Evolutionary conservation across 2,329 filamentous ascomycete genomes (phyloP).

Genomic region (Fusarium sulawesiense): DNA sequence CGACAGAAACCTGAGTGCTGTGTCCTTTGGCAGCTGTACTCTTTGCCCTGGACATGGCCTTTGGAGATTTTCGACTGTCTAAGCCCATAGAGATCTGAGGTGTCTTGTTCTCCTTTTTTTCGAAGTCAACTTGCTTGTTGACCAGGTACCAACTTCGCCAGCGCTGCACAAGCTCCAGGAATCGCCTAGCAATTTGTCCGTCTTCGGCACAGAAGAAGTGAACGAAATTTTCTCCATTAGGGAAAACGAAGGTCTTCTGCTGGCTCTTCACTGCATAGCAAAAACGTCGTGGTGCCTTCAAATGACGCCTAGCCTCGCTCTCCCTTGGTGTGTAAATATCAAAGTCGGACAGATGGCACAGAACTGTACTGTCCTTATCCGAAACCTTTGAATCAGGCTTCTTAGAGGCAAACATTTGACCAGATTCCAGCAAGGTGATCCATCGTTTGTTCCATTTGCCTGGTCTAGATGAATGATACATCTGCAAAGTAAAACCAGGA

Average conservation of each 20-base stretch:
- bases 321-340: conserved; percentile 86
- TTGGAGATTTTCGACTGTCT: conserved; percentile 18
- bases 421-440: conserved; percentile 77
- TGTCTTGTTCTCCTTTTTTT: conserved; percentile 47
- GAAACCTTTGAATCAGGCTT: conserved; percentile 68
- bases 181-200: conserved; percentile 70
- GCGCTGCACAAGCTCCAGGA: conserved; percentile 76
- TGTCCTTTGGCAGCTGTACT: conserved; percentile 44
- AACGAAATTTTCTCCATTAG: conserved; percentile 85
- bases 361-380: conserved; percentile 74
- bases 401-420: conserved; percentile 79
- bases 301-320: conserved; percentile 72
- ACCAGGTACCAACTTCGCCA: conserved; percentile 96
- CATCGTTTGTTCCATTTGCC: conserved; percentile 91
- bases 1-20: conserved; percentile 52
- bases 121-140: conserved; percentile 70
- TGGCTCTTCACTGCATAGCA: conserved; percentile 94
- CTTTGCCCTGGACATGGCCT: conserved; percentile 54
- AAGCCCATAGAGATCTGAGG: conserved; percentile 8
- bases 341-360: conserved; percentile 91
- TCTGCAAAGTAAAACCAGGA: conserved; percentile 72
- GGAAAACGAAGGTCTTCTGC: conserved; percentile 86
- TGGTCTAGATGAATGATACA: conserved; percentile 84
- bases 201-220: conserved; percentile 93
- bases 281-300: conserved; percentile 85